Base-by-base conservation (phyloP, 768 basidiomycete species). In the Mycena albidolilacea region DNA sequence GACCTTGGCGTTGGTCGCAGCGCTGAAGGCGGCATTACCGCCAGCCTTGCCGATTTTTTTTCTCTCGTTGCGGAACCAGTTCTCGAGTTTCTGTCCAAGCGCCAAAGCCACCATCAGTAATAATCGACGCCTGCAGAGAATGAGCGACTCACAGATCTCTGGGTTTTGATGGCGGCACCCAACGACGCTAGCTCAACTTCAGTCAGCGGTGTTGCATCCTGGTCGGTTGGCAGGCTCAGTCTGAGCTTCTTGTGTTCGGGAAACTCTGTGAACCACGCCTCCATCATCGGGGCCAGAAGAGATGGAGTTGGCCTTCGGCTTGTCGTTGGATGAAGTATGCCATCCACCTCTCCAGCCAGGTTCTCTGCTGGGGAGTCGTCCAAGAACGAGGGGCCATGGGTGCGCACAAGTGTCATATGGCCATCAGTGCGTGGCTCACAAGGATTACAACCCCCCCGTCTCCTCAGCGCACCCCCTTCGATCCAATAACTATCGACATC, bases 241-340 rank as follows among this genome's bases (percentile, higher is more conserved):
- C 52, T 30, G 6, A 70, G 62, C 0, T 14, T 4, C 2, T 19
- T 17, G 6, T 70, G 44, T 43, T 70, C 62, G 4, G 69, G 57
- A 5, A 6, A 64, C 3, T 15, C 8, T 7, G 7, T 6, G 37
- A 70, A 64, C 43, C 41, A 70, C 0, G 19, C 62, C 17, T 70
- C 63, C 14, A 2, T 0, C 62, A 70, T 19, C 2, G 63, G 10
- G 61, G 61, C 69, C 62, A 64, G 62, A 70, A 64, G 3, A 58
- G 63, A 30, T 44, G 38, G 3, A 70, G 54, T 15, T 70, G 64
- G 1, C 21, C 19, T 21, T 70, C 54, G 0, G 61, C 69, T 17
- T 70, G 69, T 6, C 62, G n/a, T 21, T 52, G 9, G 15, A 64
- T 58, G 55, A 55, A 70, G 35, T 58, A 35, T 14, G 61, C 41